A percentile compares a stretch with the other conserved stretches of the same genome.
Evolutionary conservation across 495 filamentous ascomycete genomes (phyloP).

Genomic region (Lophiostoma macrostomum): DNA sequence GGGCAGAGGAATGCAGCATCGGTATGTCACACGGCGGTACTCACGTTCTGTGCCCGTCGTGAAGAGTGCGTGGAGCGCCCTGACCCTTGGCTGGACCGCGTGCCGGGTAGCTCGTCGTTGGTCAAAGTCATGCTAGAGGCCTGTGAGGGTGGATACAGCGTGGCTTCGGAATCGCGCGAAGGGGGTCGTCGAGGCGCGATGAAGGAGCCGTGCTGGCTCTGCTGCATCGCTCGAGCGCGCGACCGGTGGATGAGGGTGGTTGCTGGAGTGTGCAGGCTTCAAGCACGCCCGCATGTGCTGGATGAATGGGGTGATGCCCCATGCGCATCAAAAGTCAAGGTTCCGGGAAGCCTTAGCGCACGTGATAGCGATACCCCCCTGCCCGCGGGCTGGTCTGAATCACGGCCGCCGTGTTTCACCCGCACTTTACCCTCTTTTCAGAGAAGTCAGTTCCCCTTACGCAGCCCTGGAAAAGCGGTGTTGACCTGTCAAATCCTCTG

Average conservation of each 20-base stretch:
- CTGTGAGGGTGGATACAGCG: constrained; percentile 23
- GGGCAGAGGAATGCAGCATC: background rate
- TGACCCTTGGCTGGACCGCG: constrained; percentile 32
- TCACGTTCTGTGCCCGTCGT: constrained; percentile 31
- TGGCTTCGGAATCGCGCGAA: constrained; percentile 26
- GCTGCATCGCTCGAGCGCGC: constrained; percentile 22
- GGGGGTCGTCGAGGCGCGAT: constrained; percentile 12
- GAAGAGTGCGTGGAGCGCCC: constrained; percentile 30
- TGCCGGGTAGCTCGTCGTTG: constrained; percentile 26
- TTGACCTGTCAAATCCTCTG: too few relatives aligned
- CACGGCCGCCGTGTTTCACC: too few relatives aligned
- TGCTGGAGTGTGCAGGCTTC: background rate
- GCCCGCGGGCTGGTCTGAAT: too few relatives aligned
- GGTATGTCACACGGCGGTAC: constrained; percentile 3
- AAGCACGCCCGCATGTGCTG: background rate
- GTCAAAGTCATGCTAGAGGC: constrained; percentile 33
- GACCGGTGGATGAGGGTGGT: background rate
- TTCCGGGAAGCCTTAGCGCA: too few relatives aligned
- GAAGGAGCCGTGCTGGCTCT: constrained; percentile 9
- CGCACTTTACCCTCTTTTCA: too few relatives aligned
- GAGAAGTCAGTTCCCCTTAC: too few relatives aligned
- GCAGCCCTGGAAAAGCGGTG: too few relatives aligned
- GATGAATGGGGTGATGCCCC: too few relatives aligned
- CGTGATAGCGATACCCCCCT: too few relatives aligned
- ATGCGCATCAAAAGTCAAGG: too few relatives aligned